Conservation (phyloP, 495 filamentous ascomycete genomes). For the Podospora australis region DNA sequence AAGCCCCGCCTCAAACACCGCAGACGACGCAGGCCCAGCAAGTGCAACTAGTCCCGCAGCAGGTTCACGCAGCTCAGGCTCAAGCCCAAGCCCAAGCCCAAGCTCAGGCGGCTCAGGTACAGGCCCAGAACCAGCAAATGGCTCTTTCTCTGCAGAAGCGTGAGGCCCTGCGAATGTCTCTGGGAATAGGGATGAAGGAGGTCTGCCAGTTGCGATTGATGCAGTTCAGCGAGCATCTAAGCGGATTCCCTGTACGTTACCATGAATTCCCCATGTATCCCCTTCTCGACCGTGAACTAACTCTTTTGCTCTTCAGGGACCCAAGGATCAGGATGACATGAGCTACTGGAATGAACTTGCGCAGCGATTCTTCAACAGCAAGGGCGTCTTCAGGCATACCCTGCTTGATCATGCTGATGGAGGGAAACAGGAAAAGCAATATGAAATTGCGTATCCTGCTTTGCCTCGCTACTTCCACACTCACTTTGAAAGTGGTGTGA, state of each 20-base stretch:
- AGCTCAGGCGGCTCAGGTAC: slow-evolving; percentile 12
- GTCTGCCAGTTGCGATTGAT: slow-evolving; percentile 57
- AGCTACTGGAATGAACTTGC: slow-evolving; percentile 71
- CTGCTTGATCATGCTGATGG: slow-evolving; percentile 37
- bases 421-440: slow-evolving; percentile 57
- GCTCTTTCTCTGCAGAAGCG: slow-evolving; percentile 36
- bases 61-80: slow-evolving; percentile 4
- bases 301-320: slow-evolving; percentile 34
- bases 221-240: slow-evolving; percentile 64
- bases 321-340: slow-evolving; percentile 54
- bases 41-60: slow-evolving; percentile 27
- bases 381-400: slow-evolving; percentile 61
- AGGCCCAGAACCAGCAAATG: slow-evolving; percentile 5
- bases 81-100: slow-evolving; percentile 29
- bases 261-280: background rate
- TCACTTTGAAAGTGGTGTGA: slow-evolving; percentile 76
- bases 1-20: slow-evolving; percentile 38
- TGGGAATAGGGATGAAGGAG: slow-evolving; percentile 50
- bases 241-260: slow-evolving; percentile 52
- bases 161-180: slow-evolving; percentile 21
- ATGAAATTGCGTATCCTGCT: slow-evolving; percentile 67
- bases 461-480: slow-evolving; percentile 75
- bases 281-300: slow-evolving; percentile 11
- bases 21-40: slow-evolving; percentile 51
- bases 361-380: slow-evolving; percentile 64